phyloP scores from a whole-genome alignment of 495 filamentous ascomycete species.

The Parathielavia appendiculata region DNA sequence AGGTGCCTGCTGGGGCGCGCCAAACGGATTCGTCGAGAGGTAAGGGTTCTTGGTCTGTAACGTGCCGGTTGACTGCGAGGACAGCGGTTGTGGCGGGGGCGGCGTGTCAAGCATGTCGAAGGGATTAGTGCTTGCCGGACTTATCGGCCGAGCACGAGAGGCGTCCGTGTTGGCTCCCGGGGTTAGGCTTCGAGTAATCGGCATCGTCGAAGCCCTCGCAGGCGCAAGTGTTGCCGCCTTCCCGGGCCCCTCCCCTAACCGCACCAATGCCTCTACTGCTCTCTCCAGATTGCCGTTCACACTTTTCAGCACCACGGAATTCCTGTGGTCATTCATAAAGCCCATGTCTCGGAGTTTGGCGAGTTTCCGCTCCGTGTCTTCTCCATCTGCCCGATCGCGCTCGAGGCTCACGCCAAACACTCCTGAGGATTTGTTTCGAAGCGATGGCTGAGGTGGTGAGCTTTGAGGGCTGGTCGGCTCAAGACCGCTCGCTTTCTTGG shows the following conservation, averaged over 20 bases:
- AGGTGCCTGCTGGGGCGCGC: constrained; percentile 39
- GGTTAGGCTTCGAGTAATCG: constrained; percentile 41
- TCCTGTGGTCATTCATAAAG: constrained; percentile 78
- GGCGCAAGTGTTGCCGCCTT: constrained; percentile 38
- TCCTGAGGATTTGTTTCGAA: constrained; percentile 55
- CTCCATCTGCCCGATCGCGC: constrained; percentile 37
- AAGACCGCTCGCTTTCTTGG: constrained; percentile 24
- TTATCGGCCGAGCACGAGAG: constrained; percentile 30
- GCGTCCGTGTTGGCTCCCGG: constrained; percentile 33
- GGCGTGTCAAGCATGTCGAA: constrained; percentile 54
- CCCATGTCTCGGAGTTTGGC: constrained; percentile 83
- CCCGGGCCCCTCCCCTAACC: constrained; percentile 63
- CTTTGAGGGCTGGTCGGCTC: constrained; percentile 29
- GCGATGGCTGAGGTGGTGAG: constrained; percentile 23
- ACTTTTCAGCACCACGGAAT: constrained; percentile 70
- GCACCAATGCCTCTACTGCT: constrained; percentile 73
- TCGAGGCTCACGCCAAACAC: constrained; percentile 63
- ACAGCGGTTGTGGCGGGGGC: constrained; percentile 45
- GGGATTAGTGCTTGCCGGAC: constrained; percentile 57
- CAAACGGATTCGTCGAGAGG: constrained; percentile 48
- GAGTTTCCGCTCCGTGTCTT: constrained; percentile 63
- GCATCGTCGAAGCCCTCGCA: constrained; percentile 31
- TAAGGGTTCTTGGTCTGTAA: constrained; percentile 51
- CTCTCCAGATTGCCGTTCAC: constrained; percentile 78
- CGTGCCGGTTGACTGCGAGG: constrained; percentile 56